Conservation (phyloP, 257 asterid species). For the Salvia hispanica region DNA sequence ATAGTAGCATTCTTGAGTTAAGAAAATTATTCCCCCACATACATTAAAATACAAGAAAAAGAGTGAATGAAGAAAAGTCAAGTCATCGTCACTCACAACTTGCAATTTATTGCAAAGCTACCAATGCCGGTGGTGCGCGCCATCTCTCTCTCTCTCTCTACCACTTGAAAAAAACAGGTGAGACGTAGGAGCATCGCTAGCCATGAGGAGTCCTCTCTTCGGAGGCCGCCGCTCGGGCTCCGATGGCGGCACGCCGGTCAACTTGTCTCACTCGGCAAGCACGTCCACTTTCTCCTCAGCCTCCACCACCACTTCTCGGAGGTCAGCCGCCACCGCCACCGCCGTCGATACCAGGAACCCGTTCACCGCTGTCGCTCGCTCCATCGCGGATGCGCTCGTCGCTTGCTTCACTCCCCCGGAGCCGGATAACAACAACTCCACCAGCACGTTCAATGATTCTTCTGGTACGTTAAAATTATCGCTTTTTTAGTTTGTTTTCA, state of each 20-base stretch:
- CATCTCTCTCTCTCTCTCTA: conserved; percentile 38
- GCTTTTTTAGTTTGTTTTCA: not conserved
- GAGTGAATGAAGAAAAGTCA: conserved; percentile 31
- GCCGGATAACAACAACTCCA: conserved; percentile 33
- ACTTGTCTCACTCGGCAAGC: conserved; percentile 37
- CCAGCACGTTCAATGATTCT: conserved; percentile 41
- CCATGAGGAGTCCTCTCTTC: conserved; percentile 50
- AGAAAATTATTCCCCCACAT: no score
- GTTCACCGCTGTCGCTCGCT: conserved; percentile 49
- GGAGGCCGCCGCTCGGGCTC: conserved; percentile 45
- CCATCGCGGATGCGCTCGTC: conserved; percentile 54
- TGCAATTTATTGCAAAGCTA: conserved; percentile 32
- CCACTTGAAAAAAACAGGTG: not conserved
- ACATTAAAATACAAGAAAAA: not conserved
- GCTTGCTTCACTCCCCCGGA: conserved; percentile 76
- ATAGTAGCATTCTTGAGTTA: no score
- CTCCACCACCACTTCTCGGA: conserved; percentile 44
- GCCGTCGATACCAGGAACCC: conserved; percentile 35
- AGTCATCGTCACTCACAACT: conserved; percentile 40
- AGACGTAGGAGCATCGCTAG: conserved; percentile 6
- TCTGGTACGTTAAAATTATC: conserved; percentile 43
- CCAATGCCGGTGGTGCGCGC: conserved; percentile 40
- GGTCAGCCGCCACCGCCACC: conserved; percentile 43
- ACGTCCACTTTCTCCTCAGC: conserved; percentile 43
- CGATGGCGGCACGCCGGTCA: conserved; percentile 44